phyloP scores from a whole-genome alignment of 768 basidiomycete species.

The Boletus rubescentipes region DNA sequence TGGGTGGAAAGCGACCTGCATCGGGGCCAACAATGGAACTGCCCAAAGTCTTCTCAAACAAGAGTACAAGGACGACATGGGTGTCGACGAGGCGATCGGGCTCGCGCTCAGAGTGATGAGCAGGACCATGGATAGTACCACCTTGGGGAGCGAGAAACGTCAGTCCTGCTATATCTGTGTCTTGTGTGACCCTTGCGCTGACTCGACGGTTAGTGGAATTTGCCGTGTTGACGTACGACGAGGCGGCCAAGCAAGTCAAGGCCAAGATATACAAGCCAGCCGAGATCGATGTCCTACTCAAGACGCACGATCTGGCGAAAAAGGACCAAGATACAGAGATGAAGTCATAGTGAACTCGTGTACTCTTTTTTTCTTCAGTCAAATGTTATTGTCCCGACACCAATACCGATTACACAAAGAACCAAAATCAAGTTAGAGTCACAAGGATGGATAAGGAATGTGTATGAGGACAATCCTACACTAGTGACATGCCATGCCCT shows the following conservation, averaged over 20 bases:
- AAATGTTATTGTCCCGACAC: neutral
- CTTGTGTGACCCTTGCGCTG: neutral
- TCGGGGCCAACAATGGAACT: conserved; percentile 97
- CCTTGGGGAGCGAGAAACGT: conserved; percentile 95
- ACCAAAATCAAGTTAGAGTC: neutral
- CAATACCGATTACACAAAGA: neutral
- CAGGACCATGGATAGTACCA: conserved; percentile 99
- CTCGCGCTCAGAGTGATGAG: conserved; percentile 94
- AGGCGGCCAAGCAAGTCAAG: conserved; percentile 69
- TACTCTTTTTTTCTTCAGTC: neutral
- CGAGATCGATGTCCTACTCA: conserved; percentile 83
- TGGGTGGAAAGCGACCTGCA: conserved; percentile 98
- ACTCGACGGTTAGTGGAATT: conserved; percentile 74
- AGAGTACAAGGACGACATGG: conserved; percentile 96
- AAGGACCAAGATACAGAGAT: conserved; percentile 84
- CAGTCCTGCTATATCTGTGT: conserved; percentile 38
- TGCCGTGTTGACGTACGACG: conserved; percentile 87
- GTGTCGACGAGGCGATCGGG: conserved; percentile 88
- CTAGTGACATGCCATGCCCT: conserved; percentile 82
- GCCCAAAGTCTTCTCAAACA: conserved; percentile 95
- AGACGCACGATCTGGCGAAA: conserved; percentile 80
- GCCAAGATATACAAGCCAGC: conserved; percentile 90
- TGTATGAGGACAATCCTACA: neutral
- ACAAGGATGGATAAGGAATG: neutral
- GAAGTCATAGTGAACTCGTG: conserved; percentile 44